Conservation (phyloP, 2,329 filamentous ascomycete species). For the Penicillium corylophilum region DNA sequence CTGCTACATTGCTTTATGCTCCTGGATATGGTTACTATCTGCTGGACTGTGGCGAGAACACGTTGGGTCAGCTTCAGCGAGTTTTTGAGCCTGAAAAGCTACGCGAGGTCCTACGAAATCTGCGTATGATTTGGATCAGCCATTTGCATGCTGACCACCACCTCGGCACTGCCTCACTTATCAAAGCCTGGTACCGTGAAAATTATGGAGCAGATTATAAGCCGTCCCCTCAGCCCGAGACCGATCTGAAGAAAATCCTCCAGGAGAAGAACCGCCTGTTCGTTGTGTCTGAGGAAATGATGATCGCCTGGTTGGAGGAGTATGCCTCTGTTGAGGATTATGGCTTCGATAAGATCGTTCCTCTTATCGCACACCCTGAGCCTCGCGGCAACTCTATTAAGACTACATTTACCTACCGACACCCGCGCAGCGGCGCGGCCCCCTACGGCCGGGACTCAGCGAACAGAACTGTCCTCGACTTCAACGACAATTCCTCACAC, state of each 20-base stretch:
- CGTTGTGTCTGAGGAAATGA: slow-evolving; percentile 68
- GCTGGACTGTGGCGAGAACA: slow-evolving; percentile 89
- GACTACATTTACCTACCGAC: slow-evolving; percentile 32
- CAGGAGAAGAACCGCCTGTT: slow-evolving; percentile 52
- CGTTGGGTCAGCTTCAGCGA: slow-evolving; percentile 80
- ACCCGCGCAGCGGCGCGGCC: slow-evolving; percentile 28
- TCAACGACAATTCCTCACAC: slow-evolving; percentile 27
- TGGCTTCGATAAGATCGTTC: slow-evolving; percentile 61
- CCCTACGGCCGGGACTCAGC: slow-evolving; percentile 23
- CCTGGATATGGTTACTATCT: slow-evolving; percentile 86
- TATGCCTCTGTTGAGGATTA: slow-evolving; percentile 76
- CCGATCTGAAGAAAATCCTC: slow-evolving; percentile 37
- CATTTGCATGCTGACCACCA: slow-evolving; percentile 97
- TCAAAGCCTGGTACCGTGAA: slow-evolving; percentile 73
- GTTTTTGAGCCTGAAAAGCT: slow-evolving; percentile 66
- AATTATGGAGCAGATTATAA: slow-evolving; percentile 44
- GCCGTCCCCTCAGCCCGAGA: slow-evolving; percentile 42
- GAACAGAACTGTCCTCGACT: slow-evolving; percentile 23
- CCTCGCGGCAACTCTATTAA: slow-evolving; percentile 16
- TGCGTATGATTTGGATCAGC: slow-evolving; percentile 87
- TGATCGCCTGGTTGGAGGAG: slow-evolving; percentile 76
- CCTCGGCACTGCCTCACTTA: slow-evolving; percentile 76
- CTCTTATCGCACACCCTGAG: slow-evolving; percentile 44
- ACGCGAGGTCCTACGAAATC: slow-evolving; percentile 68
- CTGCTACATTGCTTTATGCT: slow-evolving; percentile 77